phyloP scores from a whole-genome alignment of 108 stramenopile genomes.

The Mediolabrus comicus region DNA sequence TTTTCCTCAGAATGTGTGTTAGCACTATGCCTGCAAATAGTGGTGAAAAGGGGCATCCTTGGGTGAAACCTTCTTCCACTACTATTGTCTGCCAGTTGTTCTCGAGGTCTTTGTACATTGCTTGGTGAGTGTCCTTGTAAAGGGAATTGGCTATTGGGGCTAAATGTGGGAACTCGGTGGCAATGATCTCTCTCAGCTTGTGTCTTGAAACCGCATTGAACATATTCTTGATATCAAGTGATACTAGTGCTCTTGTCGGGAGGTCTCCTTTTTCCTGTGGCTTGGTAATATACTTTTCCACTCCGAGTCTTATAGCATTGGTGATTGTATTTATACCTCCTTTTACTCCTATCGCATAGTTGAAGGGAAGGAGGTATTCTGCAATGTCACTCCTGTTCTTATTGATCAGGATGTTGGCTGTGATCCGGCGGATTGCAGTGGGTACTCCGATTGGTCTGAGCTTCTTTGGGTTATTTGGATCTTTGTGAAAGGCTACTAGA shows the following conservation, averaged over 20 bases:
- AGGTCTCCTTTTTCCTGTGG: background rate
- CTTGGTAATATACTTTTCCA: slow-evolving; percentile 6
- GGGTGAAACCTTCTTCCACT: background rate
- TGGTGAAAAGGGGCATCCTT: background rate
- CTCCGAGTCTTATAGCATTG: background rate
- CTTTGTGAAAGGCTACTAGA: slow-evolving; percentile 1
- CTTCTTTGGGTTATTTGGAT: background rate
- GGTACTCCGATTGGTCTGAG: slow-evolving; percentile 20
- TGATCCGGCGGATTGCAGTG: slow-evolving; percentile 14
- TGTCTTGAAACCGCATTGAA: slow-evolving; percentile 10
- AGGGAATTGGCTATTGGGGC: background rate
- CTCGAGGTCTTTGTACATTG: background rate
- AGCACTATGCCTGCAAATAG: background rate
- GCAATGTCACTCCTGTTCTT: background rate
- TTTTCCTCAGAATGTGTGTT: background rate
- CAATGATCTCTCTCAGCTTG: background rate
- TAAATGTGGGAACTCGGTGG: background rate
- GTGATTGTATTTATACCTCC: slow-evolving; percentile 6
- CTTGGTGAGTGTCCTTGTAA: background rate
- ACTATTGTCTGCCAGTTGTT: background rate
- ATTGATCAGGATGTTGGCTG: background rate
- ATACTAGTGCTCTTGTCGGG: slow-evolving; percentile 7
- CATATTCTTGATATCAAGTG: slow-evolving; percentile 17
- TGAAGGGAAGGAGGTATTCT: slow-evolving; percentile 7
- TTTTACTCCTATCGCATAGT: slow-evolving; percentile 15